These are phyloP conservation scores for Biscogniauxia sp. DNA, from an alignment of 2,329 filamentous ascomycete species.

Conservation along the genomic window DNA sequence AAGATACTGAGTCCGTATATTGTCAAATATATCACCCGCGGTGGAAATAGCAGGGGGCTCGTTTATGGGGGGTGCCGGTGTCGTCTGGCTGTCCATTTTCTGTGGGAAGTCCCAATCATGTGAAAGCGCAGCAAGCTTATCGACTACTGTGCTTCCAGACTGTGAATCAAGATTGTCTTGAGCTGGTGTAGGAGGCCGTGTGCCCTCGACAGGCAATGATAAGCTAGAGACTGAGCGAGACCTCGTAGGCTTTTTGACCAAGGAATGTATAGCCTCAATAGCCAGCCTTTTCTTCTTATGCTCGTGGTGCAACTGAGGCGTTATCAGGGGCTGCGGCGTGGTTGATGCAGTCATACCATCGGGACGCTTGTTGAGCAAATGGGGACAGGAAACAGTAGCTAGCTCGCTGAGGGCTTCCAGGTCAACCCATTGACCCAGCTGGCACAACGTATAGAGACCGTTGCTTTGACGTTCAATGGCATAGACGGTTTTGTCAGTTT, in stretches of 20 bases:
- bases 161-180: slow-evolving; percentile 13
- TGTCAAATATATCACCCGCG: slow-evolving; percentile 54
- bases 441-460: slow-evolving; percentile 66
- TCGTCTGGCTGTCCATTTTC: slow-evolving; percentile 10
- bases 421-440: slow-evolving; percentile 65
- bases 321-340: slow-evolving; percentile 34
- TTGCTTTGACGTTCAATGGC: slow-evolving; percentile 64
- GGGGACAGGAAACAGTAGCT: slow-evolving; percentile 46
- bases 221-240: slow-evolving; percentile 42
- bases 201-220: slow-evolving; percentile 12
- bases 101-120: background rate
- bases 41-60: slow-evolving; percentile 37
- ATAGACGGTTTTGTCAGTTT: slow-evolving; percentile 53
- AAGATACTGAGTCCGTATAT: slow-evolving; percentile 57
- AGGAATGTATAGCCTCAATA: slow-evolving; percentile 62
- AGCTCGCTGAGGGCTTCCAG: slow-evolving; percentile 50
- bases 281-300: slow-evolving; percentile 56
- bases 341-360: slow-evolving; percentile 23
- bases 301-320: slow-evolving; percentile 46
- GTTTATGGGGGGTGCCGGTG: slow-evolving; percentile 11
- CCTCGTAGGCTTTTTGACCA: slow-evolving; percentile 52
- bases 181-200: slow-evolving; percentile 13
- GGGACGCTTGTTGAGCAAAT: slow-evolving; percentile 32
- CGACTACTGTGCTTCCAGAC: background rate
- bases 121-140: slow-evolving; percentile 3